These are phyloP conservation scores for Fusarium chlamydosporum DNA, from an alignment of 2,329 filamentous ascomycete species.

Conservation along the genomic window DNA sequence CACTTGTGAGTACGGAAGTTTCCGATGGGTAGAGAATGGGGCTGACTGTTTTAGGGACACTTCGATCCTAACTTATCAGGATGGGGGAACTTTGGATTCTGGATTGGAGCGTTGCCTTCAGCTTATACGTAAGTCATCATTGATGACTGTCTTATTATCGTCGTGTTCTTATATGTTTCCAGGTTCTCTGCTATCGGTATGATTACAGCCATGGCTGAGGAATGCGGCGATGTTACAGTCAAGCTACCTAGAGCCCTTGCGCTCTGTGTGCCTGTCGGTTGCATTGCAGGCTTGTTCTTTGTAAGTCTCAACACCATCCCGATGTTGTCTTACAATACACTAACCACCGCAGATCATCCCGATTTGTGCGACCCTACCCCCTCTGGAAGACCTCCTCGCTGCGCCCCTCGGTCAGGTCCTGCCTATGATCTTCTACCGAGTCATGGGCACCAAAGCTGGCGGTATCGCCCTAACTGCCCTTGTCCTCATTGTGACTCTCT, in stretches of 20 bases:
- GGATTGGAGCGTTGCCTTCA: conserved; percentile 65
- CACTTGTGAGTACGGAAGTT: conserved; percentile 31
- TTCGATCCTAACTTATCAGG: conserved; percentile 77
- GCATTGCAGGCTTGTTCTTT: conserved; percentile 72
- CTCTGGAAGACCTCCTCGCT: conserved; percentile 72
- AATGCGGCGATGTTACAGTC: conserved; percentile 70
- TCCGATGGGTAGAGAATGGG: rapidly evolving
- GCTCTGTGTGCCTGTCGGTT: conserved; percentile 74
- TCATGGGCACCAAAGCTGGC: conserved; percentile 79
- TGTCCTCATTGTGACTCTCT: conserved; percentile 81
- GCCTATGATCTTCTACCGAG: conserved; percentile 79
- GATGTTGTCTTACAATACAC: conserved; percentile 59
- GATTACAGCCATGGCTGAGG: conserved; percentile 68
- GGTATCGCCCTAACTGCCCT: conserved; percentile 82
- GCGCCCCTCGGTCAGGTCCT: conserved; percentile 82
- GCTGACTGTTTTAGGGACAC: conserved; percentile 64
- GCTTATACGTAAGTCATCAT: conserved; percentile 54
- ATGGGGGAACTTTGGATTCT: conserved; percentile 75
- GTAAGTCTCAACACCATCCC: conserved; percentile 62
- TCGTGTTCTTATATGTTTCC: background rate
- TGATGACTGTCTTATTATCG: rapidly evolving
- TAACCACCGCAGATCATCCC: conserved; percentile 40
- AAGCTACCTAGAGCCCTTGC: conserved; percentile 77
- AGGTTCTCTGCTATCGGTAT: conserved; percentile 64
- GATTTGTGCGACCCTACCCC: conserved; percentile 75